phyloP scores from a whole-genome alignment of 2,329 filamentous ascomycete species.

The Calonectria leucothoes region DNA sequence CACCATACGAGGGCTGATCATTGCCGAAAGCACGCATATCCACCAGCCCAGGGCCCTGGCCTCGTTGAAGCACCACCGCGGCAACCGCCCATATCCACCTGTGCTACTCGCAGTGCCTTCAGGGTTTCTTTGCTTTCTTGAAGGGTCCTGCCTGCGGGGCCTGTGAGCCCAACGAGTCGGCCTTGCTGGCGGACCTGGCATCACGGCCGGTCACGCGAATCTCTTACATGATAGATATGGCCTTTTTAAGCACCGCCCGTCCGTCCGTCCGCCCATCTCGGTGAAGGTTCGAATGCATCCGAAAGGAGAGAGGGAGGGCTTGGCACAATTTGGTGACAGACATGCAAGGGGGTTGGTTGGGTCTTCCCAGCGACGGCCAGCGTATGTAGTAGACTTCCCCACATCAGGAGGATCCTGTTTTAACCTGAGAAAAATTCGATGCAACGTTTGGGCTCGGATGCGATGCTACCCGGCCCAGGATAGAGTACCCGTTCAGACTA shows the following conservation, averaged over 20 bases:
- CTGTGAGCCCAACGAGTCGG: not conserved
- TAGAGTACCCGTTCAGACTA: too few species aligned
- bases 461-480: not conserved
- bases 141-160: not conserved
- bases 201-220: not conserved
- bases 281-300: not conserved
- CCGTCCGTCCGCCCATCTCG: too few species aligned
- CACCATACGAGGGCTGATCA: not conserved
- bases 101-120: not conserved
- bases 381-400: not conserved
- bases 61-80: not conserved
- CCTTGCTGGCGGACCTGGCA: not conserved
- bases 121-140: not conserved
- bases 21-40: not conserved
- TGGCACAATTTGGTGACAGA: not conserved
- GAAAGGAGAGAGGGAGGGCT: not conserved
- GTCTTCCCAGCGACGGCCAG: not conserved
- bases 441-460: not conserved
- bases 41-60: not conserved
- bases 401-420: not conserved
- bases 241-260: too few species aligned
- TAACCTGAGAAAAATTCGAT: not conserved
- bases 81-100: not conserved
- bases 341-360: too few species aligned
- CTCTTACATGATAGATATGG: not conserved